These are phyloP conservation scores for Aspergillus thermomutatus DNA, from an alignment of 2,329 filamentous ascomycete genomes.

Conservation along the genomic window DNA sequence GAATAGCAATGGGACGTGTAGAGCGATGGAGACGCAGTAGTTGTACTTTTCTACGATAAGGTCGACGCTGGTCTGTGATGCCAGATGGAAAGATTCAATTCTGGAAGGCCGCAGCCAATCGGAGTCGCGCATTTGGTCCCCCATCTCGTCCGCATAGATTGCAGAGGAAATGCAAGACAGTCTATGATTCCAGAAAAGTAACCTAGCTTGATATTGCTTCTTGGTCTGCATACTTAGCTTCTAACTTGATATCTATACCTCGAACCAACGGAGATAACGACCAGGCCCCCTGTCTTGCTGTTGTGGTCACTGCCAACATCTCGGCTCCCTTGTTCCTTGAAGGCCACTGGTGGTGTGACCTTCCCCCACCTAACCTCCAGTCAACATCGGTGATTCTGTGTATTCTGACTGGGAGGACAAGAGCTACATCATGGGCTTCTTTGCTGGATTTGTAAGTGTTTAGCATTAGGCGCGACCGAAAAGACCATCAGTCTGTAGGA, in stretches of 20 bases:
- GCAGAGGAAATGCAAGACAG: not conserved
- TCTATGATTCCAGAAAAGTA: not conserved
- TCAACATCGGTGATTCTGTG: not conserved
- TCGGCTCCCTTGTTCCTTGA: not conserved
- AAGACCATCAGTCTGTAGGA: not conserved
- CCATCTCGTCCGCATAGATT: conserved; percentile 12
- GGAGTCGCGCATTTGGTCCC: conserved; percentile 26
- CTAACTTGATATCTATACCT: not conserved
- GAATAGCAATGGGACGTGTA: not conserved
- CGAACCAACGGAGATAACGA: not conserved
- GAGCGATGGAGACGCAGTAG: not conserved
- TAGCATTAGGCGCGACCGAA: not conserved
- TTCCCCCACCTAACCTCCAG: not conserved
- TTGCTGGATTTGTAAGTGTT: conserved; percentile 66
- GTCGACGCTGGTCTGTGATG: not conserved
- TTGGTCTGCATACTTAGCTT: not conserved
- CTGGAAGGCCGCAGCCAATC: conserved; percentile 29
- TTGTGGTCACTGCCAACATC: not conserved
- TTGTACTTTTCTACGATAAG: conserved; percentile 1
- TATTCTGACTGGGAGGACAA: not conserved
- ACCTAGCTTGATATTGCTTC: not conserved
- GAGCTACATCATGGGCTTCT: conserved; percentile 61
- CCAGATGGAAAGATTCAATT: conserved; percentile 30
- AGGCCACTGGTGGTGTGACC: not conserved
- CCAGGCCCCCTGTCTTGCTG: not conserved